Evolutionary conservation across 345 rosid species (phyloP), one percentile per base, ranked within the genome.

Genomic region (Combretum micranthum): DNA sequence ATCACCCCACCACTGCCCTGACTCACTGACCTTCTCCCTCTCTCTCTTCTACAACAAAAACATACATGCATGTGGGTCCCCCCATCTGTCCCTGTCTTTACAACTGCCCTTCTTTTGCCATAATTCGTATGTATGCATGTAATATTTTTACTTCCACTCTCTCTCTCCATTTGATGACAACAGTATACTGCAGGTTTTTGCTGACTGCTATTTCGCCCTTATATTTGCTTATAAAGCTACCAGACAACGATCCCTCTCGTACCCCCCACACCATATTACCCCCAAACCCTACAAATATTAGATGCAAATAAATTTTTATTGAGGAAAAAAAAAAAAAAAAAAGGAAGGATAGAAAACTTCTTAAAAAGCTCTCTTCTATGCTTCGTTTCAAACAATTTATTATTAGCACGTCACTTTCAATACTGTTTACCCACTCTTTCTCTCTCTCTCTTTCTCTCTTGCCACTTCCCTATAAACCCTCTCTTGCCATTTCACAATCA

Each of bases 191-290:
- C 49, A 56, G 43, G 44, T 26, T 18, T 46, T 37, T 58, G 69
- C 69, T 58, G 64, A 65, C 64, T 46, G 52, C 56, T 59, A 59
- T 52, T 65, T 56, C 61, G 62, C 18, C 61, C 52, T 45, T 42
- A 42, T 50, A 48, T 20, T 39, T n/a, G 53, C 14, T 15, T 44
- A 56, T 32, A 42, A 60, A 20, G 20, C 25, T 50, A 19, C 25
- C 20, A 47, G 18, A 26, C n/a, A 26, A 17, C 48, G 19, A 22
- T 14, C 55, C 23, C 47, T 17, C 54, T 47, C 47, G 15, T 16
- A 25, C 47, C 42, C n/a, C 55, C 63, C 53, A 19, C 20, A 23
- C 15, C 6, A 10, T 32, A 32, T 32, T 32, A 32, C 39, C 39
- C 39, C 9, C 39, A 32, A 32, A 32, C 39, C 39, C 39, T 32